These are phyloP conservation scores for Centrapalus pauciflorus DNA, from an alignment of 129 eudicot species.

Conservation along the genomic window DNA sequence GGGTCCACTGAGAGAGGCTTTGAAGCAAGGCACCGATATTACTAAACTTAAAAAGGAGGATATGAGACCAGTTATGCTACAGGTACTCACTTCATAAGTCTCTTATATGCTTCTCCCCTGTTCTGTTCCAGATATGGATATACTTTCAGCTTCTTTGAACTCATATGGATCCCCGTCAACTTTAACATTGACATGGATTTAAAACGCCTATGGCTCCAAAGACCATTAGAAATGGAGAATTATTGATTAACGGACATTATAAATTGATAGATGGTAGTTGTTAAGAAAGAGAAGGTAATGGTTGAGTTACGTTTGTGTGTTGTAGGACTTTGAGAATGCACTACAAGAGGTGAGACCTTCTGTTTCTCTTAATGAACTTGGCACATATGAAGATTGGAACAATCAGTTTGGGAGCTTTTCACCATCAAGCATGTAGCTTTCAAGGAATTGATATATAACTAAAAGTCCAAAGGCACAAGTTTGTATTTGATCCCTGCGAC, in stretches of 20 bases:
- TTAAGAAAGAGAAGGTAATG: too few species aligned
- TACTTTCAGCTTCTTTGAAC: not conserved
- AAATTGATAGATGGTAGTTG: too few species aligned
- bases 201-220: too few species aligned
- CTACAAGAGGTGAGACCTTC: constrained; percentile 89
- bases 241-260: too few species aligned
- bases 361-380: constrained; percentile 72
- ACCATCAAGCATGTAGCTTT: constrained; percentile 15
- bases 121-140: not conserved
- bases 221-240: too few species aligned
- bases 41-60: constrained; percentile 82
- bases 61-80: constrained; percentile 74
- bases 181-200: too few species aligned
- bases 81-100: constrained; percentile 34
- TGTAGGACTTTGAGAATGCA: constrained; percentile 63
- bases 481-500: not conserved
- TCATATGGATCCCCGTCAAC: not conserved
- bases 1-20: constrained; percentile 98
- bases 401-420: constrained; percentile 83
- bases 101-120: not conserved
- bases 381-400: constrained; percentile 76
- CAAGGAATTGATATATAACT: not conserved
- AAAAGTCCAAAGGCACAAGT: not conserved
- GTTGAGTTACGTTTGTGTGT: not conserved
- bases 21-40: constrained; percentile 64